These are phyloP conservation scores for Aquilaria sinensis DNA, from an alignment of 345 rosid genomes.

Conservation along the genomic window DNA sequence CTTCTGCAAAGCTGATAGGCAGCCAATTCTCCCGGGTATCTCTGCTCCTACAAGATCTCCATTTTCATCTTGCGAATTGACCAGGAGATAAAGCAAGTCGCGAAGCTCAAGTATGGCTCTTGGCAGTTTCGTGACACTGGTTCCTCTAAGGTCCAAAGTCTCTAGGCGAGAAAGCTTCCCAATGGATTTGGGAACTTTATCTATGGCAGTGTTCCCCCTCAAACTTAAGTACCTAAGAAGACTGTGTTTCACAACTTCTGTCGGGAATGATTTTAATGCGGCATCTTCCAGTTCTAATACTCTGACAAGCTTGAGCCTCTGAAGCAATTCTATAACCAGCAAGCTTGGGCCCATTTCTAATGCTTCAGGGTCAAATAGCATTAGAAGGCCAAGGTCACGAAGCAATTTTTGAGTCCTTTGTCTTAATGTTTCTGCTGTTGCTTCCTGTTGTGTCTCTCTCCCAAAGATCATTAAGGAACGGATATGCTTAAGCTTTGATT, in stretches of 20 bases:
- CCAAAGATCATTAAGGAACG: slow-evolving; percentile 14
- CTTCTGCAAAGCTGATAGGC: slow-evolving; percentile 16
- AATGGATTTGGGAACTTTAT: slow-evolving; percentile 21
- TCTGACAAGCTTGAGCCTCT: slow-evolving; percentile 23
- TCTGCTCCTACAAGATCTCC: slow-evolving; percentile 11
- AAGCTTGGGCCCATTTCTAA: too few species aligned
- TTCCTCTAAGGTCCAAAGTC: slow-evolving; percentile 26
- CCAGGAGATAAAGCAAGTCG: slow-evolving; percentile 16
- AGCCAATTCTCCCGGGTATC: slow-evolving; percentile 12
- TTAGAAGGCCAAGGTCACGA: neutral
- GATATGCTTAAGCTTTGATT: neutral
- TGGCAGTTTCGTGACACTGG: slow-evolving; percentile 12
- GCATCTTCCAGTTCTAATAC: slow-evolving; percentile 34
- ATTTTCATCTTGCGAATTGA: slow-evolving; percentile 6
- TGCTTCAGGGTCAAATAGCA: too few species aligned
- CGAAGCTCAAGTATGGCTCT: slow-evolving; percentile 11
- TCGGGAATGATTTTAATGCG: slow-evolving; percentile 28
- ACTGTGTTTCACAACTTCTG: slow-evolving; percentile 6
- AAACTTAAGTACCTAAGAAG: slow-evolving; percentile 23
- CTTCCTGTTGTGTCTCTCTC: neutral
- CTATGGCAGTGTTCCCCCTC: slow-evolving; percentile 23
- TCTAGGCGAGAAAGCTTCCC: slow-evolving; percentile 21
- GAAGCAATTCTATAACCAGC: neutral
- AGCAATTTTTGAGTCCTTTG: neutral
- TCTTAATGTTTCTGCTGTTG: neutral